Percentiles rank a stretch among this genome's conserved stretches.
These are phyloP conservation scores for Acanthochlamys bracteata DNA, from an alignment of 106 monocot species.

Conservation along the genomic window DNA sequence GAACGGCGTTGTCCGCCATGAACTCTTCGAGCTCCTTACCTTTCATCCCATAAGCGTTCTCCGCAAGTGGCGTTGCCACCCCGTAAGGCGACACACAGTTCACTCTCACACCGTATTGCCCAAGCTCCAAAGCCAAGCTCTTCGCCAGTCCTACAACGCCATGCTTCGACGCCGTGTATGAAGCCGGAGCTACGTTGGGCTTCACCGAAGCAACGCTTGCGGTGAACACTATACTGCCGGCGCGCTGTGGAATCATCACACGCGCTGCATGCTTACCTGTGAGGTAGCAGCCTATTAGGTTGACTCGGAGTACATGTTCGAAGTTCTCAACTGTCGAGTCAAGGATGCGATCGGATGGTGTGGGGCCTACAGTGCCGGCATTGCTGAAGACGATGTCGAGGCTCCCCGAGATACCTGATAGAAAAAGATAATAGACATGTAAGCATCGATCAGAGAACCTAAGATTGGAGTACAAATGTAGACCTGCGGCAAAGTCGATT, in stretches of 20 bases:
- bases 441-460: too few species aligned
- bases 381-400: slow-evolving; percentile 32
- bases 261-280: slow-evolving; percentile 28
- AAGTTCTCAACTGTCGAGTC: slow-evolving; percentile 17
- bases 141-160: slow-evolving; percentile 19
- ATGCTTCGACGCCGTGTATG: slow-evolving; percentile 26
- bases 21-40: slow-evolving; percentile 15
- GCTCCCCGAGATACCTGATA: too few species aligned
- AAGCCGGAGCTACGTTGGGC: slow-evolving; percentile 3
- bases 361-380: slow-evolving; percentile 57
- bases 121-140: slow-evolving; percentile 36
- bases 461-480: too few species aligned
- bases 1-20: slow-evolving; percentile 1
- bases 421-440: too few species aligned
- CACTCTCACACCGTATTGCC: slow-evolving; percentile 24
- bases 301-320: slow-evolving; percentile 16
- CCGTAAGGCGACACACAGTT: slow-evolving; percentile 26
- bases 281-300: slow-evolving; percentile 10
- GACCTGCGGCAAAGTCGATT: background rate
- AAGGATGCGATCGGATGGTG: slow-evolving; percentile 19
- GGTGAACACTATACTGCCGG: slow-evolving; percentile 15
- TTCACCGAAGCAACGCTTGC: slow-evolving; percentile 13
- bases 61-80: slow-evolving; percentile 16
- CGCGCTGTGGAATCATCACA: slow-evolving; percentile 16
- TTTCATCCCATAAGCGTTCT: background rate